phyloP scores from a whole-genome alignment of 805 yeast genomes.

The Zygotorulaspora chibaensis region DNA sequence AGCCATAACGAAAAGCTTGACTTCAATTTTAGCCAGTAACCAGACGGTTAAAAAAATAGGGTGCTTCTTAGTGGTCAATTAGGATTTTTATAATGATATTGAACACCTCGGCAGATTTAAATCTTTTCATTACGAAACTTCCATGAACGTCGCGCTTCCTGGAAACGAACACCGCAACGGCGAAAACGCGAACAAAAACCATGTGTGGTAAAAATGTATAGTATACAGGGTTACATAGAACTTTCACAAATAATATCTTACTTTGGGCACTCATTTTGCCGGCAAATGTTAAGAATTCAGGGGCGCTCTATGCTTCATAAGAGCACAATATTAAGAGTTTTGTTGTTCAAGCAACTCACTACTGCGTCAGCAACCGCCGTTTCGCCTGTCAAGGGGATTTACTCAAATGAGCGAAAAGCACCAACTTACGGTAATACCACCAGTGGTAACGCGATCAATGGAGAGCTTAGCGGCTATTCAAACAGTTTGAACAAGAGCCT shows the following conservation, averaged over 20 bases:
- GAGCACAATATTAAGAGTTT: background rate
- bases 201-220: no score
- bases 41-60: background rate
- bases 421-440: background rate
- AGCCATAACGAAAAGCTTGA: conserved; percentile 2
- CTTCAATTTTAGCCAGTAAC: background rate
- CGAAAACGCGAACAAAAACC: background rate
- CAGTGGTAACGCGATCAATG: background rate
- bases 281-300: no score
- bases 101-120: background rate
- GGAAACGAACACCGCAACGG: background rate
- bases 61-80: background rate
- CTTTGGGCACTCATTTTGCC: no score
- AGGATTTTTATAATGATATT: background rate
- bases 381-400: background rate
- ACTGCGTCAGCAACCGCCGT: conserved; percentile 6
- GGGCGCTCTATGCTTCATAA: no score
- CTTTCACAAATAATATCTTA: no score
- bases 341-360: background rate
- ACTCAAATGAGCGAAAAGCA: conserved; percentile 1
- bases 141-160: background rate
- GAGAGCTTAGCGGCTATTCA: conserved; percentile 8
- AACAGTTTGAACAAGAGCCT: conserved; percentile 17
- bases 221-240: no score
- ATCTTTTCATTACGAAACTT: background rate